phyloP scores from a whole-genome alignment of 2,329 filamentous ascomycete species.

The Corinectria fuckeliana region DNA sequence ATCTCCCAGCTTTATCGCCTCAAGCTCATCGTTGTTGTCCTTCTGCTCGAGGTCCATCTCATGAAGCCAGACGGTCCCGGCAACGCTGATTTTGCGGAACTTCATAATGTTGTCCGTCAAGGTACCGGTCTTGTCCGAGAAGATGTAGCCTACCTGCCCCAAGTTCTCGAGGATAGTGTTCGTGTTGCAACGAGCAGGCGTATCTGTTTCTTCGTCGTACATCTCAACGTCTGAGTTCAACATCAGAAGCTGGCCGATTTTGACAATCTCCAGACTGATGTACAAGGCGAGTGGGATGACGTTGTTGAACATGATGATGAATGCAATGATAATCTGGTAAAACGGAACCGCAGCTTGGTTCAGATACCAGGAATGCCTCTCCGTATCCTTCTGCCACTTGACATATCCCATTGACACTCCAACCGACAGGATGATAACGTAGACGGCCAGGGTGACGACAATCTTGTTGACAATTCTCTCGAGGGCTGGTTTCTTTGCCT shows the following conservation, averaged over 20 bases:
- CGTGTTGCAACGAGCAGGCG: slow-evolving; percentile 86
- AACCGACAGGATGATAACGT: slow-evolving; percentile 79
- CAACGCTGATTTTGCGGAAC: slow-evolving; percentile 90
- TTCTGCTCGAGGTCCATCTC: slow-evolving; percentile 69
- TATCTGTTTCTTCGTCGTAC: slow-evolving; percentile 86
- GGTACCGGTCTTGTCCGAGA: slow-evolving; percentile 94
- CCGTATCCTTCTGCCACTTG: slow-evolving; percentile 73
- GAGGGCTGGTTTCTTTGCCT: slow-evolving; percentile 80
- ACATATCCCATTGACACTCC: slow-evolving; percentile 85
- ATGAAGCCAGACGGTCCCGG: slow-evolving; percentile 88
- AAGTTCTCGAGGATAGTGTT: slow-evolving; percentile 96
- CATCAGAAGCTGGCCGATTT: slow-evolving; percentile 78
- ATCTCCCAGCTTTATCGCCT: slow-evolving; percentile 25
- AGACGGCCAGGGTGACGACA: slow-evolving; percentile 79
- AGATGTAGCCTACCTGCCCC: slow-evolving; percentile 87
- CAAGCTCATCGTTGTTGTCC: slow-evolving; percentile 24
- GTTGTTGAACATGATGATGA: slow-evolving; percentile 97
- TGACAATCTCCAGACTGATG: slow-evolving; percentile 87
- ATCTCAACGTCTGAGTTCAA: slow-evolving; percentile 84
- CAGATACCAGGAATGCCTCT: slow-evolving; percentile 79
- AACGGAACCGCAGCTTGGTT: slow-evolving; percentile 73
- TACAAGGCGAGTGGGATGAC: slow-evolving; percentile 92
- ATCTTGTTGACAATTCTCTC: slow-evolving; percentile 81
- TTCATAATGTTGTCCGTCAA: slow-evolving; percentile 96
- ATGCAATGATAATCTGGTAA: slow-evolving; percentile 84